Evolutionary conservation across 2,329 filamentous ascomycete species (phyloP).

Genomic region (Alternaria hordeiaustralica): DNA sequence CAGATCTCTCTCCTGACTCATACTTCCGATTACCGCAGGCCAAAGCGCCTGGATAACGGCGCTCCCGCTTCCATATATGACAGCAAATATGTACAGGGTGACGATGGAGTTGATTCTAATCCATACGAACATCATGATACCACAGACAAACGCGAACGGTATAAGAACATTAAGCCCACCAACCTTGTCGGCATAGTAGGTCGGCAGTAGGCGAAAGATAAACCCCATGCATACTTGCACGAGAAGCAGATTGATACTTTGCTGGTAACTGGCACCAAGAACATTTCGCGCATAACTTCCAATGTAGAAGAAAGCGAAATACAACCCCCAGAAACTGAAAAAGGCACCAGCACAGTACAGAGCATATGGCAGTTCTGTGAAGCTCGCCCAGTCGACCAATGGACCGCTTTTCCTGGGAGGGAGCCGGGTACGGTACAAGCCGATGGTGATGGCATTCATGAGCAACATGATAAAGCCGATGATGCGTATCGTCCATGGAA

Average conservation of each 20-base stretch:
- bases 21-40: slow-evolving; percentile 32
- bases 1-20: slow-evolving; percentile 43
- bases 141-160: slow-evolving; percentile 55
- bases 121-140: slow-evolving; percentile 52
- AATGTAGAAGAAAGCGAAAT: slow-evolving; percentile 56
- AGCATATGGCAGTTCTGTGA: slow-evolving; percentile 50
- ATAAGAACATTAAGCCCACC: slow-evolving; percentile 58
- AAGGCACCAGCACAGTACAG: slow-evolving; percentile 48
- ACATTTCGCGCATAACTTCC: slow-evolving; percentile 52
- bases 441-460: slow-evolving; percentile 38
- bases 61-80: slow-evolving; percentile 37
- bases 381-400: slow-evolving; percentile 51
- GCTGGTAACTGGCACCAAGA: slow-evolving; percentile 56
- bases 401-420: slow-evolving; percentile 52
- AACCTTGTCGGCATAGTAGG: slow-evolving; percentile 47
- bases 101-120: slow-evolving; percentile 34
- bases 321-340: slow-evolving; percentile 48
- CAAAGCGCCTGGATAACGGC: slow-evolving; percentile 42
- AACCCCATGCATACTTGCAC: slow-evolving; percentile 58
- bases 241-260: slow-evolving; percentile 63
- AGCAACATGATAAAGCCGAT: slow-evolving; percentile 66
- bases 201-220: slow-evolving; percentile 58
- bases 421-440: slow-evolving; percentile 47
- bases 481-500: slow-evolving; percentile 68
- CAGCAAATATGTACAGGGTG: slow-evolving; percentile 39